Base-by-base conservation (phyloP, 441 rosid species). In the Lepidium campestre region DNA sequence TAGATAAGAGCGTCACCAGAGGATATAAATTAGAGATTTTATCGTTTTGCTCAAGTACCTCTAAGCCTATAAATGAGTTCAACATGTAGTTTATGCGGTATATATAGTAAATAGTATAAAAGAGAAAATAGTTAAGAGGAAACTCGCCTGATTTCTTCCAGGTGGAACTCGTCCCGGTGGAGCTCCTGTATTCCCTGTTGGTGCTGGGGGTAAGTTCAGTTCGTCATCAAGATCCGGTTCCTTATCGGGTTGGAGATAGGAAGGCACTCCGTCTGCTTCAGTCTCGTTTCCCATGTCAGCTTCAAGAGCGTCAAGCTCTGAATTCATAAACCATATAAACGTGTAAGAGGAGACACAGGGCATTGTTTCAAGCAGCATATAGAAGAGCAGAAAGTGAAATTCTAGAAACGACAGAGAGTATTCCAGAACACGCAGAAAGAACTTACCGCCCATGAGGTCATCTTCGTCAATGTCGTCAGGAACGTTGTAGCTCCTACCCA, bases 401-500 rank as follows among this genome's bases (percentile, higher is more conserved):
- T 23, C 35, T 48, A 31, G 12, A 31, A 47, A 34, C 35, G n/a
- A 10, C 39, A 64, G 11, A 32, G 22, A 48, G 11, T 3, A 36
- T 0, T 7, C 31, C 12, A 36, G n/a, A 3, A 10, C 10, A 6
- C 41, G 36, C 23, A 40, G 13, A 35, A 45, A 61, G 14, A 62
- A 62, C 81, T 32, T 66, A 95, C 99, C 99, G 41, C 97, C 99
- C 93, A 95, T 77, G 72, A 95, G 97, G 29, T 92, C 98, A 5
- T 92, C 99, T 81, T 95, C 99, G 12, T 95, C 99, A 64, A 95
- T 88, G 73, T 91, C 97, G 79, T 95, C 98, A 20, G 98, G 99
- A 59, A 92, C 92, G 66, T 50, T 84, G 66, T 95, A 88, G 80
- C 97, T 92, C 82, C 96, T 85, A 54, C 98, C 98, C 15, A 95